phyloP scores from a whole-genome alignment of 225 moss, liverwort and hornwort species.

The Takakia lepidozioides region DNA sequence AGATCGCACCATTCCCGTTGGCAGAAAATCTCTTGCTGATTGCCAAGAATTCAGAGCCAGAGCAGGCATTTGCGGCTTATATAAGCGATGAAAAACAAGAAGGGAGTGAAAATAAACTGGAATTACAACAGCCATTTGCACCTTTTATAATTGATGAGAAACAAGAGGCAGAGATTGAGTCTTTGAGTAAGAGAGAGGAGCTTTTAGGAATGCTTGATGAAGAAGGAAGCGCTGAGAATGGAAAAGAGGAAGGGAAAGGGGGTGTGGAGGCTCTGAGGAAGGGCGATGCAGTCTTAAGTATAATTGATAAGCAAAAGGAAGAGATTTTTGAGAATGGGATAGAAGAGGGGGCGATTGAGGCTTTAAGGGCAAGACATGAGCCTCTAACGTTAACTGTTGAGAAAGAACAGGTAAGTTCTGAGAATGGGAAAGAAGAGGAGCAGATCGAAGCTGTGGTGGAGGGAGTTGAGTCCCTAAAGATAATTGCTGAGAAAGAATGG shows the following conservation, averaged over 20 bases:
- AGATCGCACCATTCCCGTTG: constrained; percentile 40
- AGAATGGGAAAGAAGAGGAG: not conserved
- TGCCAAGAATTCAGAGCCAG: constrained; percentile 23
- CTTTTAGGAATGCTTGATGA: not conserved
- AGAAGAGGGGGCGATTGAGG: no score
- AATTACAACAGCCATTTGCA: constrained; percentile 6
- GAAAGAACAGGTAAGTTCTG: not conserved
- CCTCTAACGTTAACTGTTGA: constrained; percentile 8
- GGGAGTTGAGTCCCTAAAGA: no score
- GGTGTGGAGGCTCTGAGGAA: constrained; percentile 8
- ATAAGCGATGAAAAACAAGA: constrained; percentile 14
- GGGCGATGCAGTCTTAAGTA: constrained; percentile 8
- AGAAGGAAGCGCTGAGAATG: constrained; percentile 8
- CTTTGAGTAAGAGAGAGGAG: constrained; percentile 11
- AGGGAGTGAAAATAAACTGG: constrained; percentile 15
- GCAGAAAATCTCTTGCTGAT: constrained; percentile 29
- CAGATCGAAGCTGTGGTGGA: no score
- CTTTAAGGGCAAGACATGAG: no score
- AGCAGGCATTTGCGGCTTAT: constrained; percentile 10
- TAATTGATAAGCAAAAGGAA: constrained; percentile 8
- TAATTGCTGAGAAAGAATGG: no score
- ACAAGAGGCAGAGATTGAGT: constrained; percentile 10
- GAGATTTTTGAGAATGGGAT: constrained; percentile 10
- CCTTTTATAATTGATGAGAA: not conserved
- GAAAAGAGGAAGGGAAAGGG: constrained; percentile 2